A percentile compares a stretch with the other conserved stretches of the same genome.
Conservation (phyloP, 1,284 basidiomycete species). For the Chalciporus sp. region DNA sequence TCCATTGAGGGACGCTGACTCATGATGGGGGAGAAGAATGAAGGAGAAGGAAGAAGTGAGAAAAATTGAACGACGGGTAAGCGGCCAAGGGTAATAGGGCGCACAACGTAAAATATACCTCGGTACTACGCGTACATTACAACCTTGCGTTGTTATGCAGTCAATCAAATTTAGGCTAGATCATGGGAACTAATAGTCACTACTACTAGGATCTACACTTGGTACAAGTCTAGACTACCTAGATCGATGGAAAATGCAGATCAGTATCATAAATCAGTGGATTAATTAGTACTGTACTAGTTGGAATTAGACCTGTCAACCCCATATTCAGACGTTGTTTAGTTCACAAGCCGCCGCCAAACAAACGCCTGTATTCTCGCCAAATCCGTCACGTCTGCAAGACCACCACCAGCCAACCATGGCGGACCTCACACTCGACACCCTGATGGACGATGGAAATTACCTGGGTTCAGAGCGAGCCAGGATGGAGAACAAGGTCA, state of each 20-base stretch:
- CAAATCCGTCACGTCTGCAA: conserved; percentile 11
- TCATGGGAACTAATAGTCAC: background rate
- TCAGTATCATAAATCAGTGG: too few species aligned
- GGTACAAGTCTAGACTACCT: background rate
- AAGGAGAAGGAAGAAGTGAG: conserved; percentile 3
- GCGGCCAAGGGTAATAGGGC: conserved; percentile 11
- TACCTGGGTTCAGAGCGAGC: conserved; percentile 73
- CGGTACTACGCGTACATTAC: conserved; percentile 9
- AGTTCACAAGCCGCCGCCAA: conserved; percentile 36
- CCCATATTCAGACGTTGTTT: conserved; percentile 28
- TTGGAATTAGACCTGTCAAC: background rate
- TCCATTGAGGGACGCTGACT: conserved; percentile 35
- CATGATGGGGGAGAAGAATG: conserved; percentile 20
- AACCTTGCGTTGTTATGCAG: conserved; percentile 2
- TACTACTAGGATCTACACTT: background rate
- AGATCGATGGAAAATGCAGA: background rate
- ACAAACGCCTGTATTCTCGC: conserved; percentile 26
- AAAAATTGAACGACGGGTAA: conserved; percentile 14
- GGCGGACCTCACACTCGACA: conserved; percentile 74
- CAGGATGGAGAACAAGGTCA: conserved; percentile 74
- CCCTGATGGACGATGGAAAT: conserved; percentile 73
- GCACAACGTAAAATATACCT: conserved; percentile 28
- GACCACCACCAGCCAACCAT: conserved; percentile 38
- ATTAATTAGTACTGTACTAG: too few species aligned
- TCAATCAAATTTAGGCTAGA: background rate